Base-by-base conservation (phyloP, 208 protist genomes). In the Trypanosomatidae sp. region DNA sequence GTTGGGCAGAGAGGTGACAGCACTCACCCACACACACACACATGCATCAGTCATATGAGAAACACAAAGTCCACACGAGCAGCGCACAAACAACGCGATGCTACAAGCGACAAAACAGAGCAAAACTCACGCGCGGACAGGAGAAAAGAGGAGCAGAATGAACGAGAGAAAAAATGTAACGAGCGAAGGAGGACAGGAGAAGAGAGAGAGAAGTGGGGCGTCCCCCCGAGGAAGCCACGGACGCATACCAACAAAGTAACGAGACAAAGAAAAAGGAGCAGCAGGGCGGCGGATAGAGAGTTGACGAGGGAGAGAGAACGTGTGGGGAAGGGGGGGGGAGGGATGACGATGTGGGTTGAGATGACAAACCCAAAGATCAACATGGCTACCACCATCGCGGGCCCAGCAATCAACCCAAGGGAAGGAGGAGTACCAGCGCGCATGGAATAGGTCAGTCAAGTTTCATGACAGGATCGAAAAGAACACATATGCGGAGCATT, bases 101-200 rank as follows among this genome's bases (percentile, higher is more conserved):
- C 36, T 39, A 39, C 36, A 39, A 39, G 36, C 36, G 36, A 6
- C 3, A 39, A 39, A 36, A 36, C 33, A 36, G 33, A 36, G 33
- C 33, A 36, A 36, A 36, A 36, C 33, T 36, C 33, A 36, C 33
- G 33, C 33, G 33, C 33, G 33, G 33, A 36, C 33, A 36, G 33
- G 36, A 39, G 3, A 39, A 39, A 39, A 39, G 36, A 39, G 36
- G 36, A 39, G 3, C 36, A 6, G 36, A 39, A 39, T 0, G 36
- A 39, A 39, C 36, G 36, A 39, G 36, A 47, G 22, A 66, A 73
- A 25, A 60, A 46, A 62, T 62, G 50, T 50, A 56, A 52, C 25
- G 43, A 19, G 30, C 65, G 58, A 71, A 62, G 66, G 28, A 77
- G 33, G 64, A 64, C 13, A 49, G 41, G 4, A 64, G 9, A 59